Base-by-base conservation (phyloP, 1,139 yeast species). In the Yamadazyma oceani region DNA sequence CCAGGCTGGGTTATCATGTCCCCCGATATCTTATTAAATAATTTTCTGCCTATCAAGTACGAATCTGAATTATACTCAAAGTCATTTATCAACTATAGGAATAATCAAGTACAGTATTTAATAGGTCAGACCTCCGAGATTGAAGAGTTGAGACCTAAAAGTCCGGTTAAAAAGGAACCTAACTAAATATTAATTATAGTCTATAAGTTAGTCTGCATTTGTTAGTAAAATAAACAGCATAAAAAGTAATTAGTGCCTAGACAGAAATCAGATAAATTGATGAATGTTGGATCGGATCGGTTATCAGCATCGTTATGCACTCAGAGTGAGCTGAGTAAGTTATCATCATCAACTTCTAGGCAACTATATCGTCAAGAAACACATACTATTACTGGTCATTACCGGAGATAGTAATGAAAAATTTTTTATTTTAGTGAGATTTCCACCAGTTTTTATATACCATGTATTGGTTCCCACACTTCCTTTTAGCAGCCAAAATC, bases 1-100 rank as follows among this genome's bases (percentile, higher is more conserved):
- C 82, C 81, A 2, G 97, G 97, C 2, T 90, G 97, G 97, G 95
- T 88, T 3, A 75, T 88, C 12, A 70, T 86, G 74, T 78, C 92
- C 46, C 97, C 97, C 0, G 96, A 89, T 59, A 78, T 85, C 3
- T 58, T 85, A 46, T 54, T 86, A 26, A 77, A 87, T 55, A 87
- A 87, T 55, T 87, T 90, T 43, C 54, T 58, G 37, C 69, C 73
- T 1, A 40, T 34, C 5, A 49, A 46, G 17, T 71, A 68, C 50
- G 61, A 60, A 36, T 49, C 57, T 27, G 70, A 69, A 34, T 49
- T 71, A 36, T 51, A 55, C 38, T 38, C 54, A 5, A 66, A 61
- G 44, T 68, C 75, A 5, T 32, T 52, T 42, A 53, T 68, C 16
- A 58, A 56, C 35, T 58, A 62, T 48, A 63, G 57, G 43, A 51